Percentiles rank a stretch among this genome's conserved stretches.
Evolutionary conservation across 768 basidiomycete genomes (phyloP).

Genomic region (Hydnomerulius pinastri): DNA sequence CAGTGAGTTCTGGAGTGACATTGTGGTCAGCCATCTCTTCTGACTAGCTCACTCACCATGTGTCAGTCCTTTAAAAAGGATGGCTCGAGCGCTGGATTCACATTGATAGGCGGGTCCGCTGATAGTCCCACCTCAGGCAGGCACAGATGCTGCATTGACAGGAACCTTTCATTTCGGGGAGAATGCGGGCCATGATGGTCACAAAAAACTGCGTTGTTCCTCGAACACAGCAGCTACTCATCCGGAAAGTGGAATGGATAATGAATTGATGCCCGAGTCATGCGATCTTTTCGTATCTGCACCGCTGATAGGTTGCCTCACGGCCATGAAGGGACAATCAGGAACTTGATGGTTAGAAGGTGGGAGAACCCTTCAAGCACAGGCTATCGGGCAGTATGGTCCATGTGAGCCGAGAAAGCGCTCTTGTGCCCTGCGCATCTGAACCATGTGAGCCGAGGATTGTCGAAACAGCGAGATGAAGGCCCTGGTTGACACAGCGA

Average conservation of each 20-base stretch:
- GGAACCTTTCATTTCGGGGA: not conserved
- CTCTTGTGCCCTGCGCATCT: too few species aligned
- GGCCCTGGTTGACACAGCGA: too few species aligned
- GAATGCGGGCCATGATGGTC: not conserved
- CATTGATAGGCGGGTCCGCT: not conserved
- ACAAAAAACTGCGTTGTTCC: too few species aligned
- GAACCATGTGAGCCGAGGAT: too few species aligned
- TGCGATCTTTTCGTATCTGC: not conserved
- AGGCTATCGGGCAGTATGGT: too few species aligned
- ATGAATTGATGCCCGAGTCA: too few species aligned
- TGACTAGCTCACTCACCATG: not conserved
- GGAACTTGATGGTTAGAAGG: too few species aligned
- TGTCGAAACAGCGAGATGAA: not conserved
- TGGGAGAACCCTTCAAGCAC: too few species aligned
- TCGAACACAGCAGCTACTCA: not conserved
- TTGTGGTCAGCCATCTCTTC: not conserved
- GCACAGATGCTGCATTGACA: not conserved
- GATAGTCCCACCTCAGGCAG: not conserved
- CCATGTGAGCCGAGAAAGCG: too few species aligned
- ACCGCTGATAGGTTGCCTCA: not conserved
- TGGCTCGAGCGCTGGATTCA: not conserved
- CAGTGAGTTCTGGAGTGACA: slow-evolving; percentile 1
- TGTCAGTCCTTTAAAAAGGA: not conserved
- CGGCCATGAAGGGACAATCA: too few species aligned
- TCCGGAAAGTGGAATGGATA: not conserved